Evolutionary conservation across 108 stramenopile genomes (phyloP), one percentile per base, ranked within the genome.

Genomic region (Cyclostephanos tholiformis): DNA sequence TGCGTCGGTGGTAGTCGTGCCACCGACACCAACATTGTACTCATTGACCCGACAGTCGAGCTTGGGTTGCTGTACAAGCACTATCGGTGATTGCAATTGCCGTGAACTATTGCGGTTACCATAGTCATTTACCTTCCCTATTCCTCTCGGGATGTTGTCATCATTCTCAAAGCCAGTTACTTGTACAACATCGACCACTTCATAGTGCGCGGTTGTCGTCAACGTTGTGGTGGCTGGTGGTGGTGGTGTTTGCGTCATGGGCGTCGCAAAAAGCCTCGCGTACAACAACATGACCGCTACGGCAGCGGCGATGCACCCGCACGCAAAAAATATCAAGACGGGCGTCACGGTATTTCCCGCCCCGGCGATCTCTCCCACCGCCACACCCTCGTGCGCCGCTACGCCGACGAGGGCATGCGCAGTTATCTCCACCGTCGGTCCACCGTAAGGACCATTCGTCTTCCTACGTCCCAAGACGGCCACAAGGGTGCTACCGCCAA

Each of bases 401-500:
- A 72, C 38, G 44, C 32, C 66, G 16, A 56, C 35, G 43, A 64
- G 46, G 44, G 64, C 66, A 46, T 64, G 44, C 48, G 35, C 64
- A 17, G 38, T 65, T 63, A 73, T 70, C 65, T 65, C 63, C 17
- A 20, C 27, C 41, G 52, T 20, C 63, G 39, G 43, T n/a, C 44
- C 16, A 16, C 8, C 41, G 17, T 13, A 30, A 26, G 17, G 27
- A 19, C 25, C n/a, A n/a, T n/a, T n/a, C n/a, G n/a, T 52, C 20
- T 30, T 25, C 32, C 36, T 32, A 1, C 71, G 63, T 16, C 79
- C 79, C 35, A 72, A 46, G 11, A 82, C 78, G 6, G 89, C 83
- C 53, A 90, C 87, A 29, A 91, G 44, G 14, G 89, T 91, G 27
- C 92, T 91, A 6, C 98, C 98, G 48, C 81, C 74, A 61, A 98